These are phyloP conservation scores for Psophocarpus tetragonolobus DNA, from an alignment of 306 rosid species.

Conservation along the genomic window DNA sequence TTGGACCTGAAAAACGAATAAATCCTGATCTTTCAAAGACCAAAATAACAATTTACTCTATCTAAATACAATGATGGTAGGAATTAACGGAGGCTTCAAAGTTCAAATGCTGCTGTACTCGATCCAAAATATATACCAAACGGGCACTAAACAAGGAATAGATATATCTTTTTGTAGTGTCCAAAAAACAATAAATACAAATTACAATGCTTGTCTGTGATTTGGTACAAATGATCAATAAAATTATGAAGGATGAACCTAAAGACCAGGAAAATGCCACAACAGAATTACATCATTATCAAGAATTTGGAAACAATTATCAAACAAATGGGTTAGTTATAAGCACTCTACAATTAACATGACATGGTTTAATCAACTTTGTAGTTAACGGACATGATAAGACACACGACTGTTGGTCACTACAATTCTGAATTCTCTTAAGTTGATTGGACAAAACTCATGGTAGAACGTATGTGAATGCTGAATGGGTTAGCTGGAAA, in stretches of 20 bases:
- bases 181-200: slow-evolving; percentile 31
- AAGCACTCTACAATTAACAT: slow-evolving; percentile 38
- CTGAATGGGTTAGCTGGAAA: slow-evolving; percentile 41
- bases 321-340: slow-evolving; percentile 56
- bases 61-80: not conserved
- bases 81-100: not conserved
- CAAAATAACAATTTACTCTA: not conserved
- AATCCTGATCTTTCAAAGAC: not conserved
- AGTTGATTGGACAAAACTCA: slow-evolving; percentile 31
- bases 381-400: slow-evolving; percentile 31
- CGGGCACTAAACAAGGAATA: not conserved
- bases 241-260: slow-evolving; percentile 14
- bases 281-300: slow-evolving; percentile 31
- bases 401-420: slow-evolving; percentile 31
- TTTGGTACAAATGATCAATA: slow-evolving; percentile 29
- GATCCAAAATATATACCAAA: not conserved
- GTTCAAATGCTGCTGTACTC: not conserved
- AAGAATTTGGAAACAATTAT: slow-evolving; percentile 45
- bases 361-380: slow-evolving; percentile 34
- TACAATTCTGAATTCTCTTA: slow-evolving; percentile 5
- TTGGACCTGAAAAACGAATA: too few relatives aligned
- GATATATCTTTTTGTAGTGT: not conserved
- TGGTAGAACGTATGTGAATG: slow-evolving; percentile 31
- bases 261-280: slow-evolving; percentile 22
- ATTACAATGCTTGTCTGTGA: slow-evolving; percentile 21